A percentile compares a stretch with the other conserved stretches of the same genome.
phyloP scores from a whole-genome alignment of 2,329 filamentous ascomycete genomes.

The Penicillium brevicompactum region DNA sequence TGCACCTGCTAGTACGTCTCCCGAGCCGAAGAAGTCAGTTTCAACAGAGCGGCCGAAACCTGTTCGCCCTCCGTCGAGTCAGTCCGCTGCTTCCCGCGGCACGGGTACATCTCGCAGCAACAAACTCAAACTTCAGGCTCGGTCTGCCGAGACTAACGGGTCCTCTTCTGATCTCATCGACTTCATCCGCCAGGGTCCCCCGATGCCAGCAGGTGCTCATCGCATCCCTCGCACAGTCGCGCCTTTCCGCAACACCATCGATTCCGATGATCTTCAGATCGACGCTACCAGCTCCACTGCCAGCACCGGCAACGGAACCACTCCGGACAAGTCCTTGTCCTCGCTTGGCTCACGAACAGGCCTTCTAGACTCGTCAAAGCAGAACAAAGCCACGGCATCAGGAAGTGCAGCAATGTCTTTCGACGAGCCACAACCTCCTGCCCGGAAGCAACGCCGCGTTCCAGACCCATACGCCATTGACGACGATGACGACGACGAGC shows the following conservation, averaged over 20 bases:
- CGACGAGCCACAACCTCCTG: slow-evolving; percentile 47
- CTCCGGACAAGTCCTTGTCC: slow-evolving; percentile 50
- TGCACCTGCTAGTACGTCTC: slow-evolving; percentile 13
- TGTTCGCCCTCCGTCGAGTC: slow-evolving; percentile 15
- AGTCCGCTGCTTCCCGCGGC: slow-evolving; percentile 18
- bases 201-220: slow-evolving; percentile 61
- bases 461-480: slow-evolving; percentile 95
- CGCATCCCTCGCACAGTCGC: slow-evolving; percentile 82
- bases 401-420: slow-evolving; percentile 9
- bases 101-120: slow-evolving; percentile 24
- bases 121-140: slow-evolving; percentile 64
- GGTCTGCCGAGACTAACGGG: slow-evolving; percentile 65
- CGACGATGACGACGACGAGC: slow-evolving; percentile 62
- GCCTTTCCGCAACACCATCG: slow-evolving; percentile 81
- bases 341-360: slow-evolving; percentile 75
- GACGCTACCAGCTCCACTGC: slow-evolving; percentile 40
- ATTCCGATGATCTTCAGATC: slow-evolving; percentile 71
- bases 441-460: slow-evolving; percentile 74
- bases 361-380: slow-evolving; percentile 54
- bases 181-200: slow-evolving; percentile 87
- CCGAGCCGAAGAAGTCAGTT: background rate
- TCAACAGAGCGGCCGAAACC: slow-evolving; percentile 8
- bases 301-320: slow-evolving; percentile 56
- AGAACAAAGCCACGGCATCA: slow-evolving; percentile 19
- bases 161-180: slow-evolving; percentile 86